Base-by-base conservation (phyloP, 495 filamentous ascomycete genomes). In the Tirmania nivea region DNA sequence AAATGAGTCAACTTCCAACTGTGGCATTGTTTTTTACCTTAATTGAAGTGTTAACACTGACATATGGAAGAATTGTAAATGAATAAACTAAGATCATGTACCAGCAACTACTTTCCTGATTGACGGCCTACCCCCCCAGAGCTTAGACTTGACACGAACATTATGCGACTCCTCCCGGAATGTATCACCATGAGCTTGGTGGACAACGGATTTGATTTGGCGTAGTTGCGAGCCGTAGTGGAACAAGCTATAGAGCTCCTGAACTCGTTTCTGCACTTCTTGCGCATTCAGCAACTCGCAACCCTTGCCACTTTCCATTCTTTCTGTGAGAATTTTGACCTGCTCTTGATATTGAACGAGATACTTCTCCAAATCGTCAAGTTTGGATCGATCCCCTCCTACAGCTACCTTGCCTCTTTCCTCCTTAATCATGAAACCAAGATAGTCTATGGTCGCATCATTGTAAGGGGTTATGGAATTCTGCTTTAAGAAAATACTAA, bases 391-490 rank as follows among this genome's bases (percentile, higher is more conserved):
- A n/a, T 56, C 59, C 19, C 39, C 39, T 4, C 39, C 39, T 4
- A 48, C 21, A 1, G 52, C n/a, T 14, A 64, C 50, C 35, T 65
- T 65, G 16, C 12, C 48, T 25, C 54, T 12, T 48, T 65, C 61
- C 17, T 59, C 62, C 35, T 60, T 55, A 54, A 70, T 69, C 0
- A 69, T 49, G 48, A 55, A 50, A 49, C 69, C 66, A 21, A 71
- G 60, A 54, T 71, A 71, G 1, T 55, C 68, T 4, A 68, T 8
- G 11, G 61, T 70, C 1, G 65, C 64, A 52, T 71, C 68, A 47
- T 71, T 71, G 59, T 64, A 66, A 2, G 60, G 50, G 1, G 65
- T 60, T 50, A 71, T 66, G 0, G 61, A 62, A 49, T 70, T 55
- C 21, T 66, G 59, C 55, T 61, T 66, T 4, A 72, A 52, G 54